Evolutionary conservation across 768 basidiomycete genomes (phyloP).

Genomic region (Cystofilobasidium ferigula): DNA sequence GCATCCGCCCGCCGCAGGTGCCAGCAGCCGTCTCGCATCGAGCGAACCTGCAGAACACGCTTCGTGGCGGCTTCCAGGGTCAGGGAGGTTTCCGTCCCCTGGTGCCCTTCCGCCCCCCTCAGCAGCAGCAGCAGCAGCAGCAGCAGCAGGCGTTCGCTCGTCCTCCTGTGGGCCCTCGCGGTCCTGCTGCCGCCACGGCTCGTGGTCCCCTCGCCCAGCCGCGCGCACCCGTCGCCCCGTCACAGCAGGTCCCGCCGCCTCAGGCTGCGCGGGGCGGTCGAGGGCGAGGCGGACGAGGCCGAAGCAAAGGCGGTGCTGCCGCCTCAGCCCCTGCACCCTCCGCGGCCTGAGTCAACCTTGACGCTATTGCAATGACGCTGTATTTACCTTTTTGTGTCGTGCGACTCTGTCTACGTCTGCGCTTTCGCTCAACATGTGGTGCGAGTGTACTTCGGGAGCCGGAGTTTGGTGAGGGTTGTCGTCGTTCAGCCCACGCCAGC

Average conservation of each 20-base stretch:
- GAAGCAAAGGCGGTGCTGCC: background rate
- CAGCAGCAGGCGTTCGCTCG: background rate
- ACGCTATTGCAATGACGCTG: too few relatives aligned
- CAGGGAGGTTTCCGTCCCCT: background rate
- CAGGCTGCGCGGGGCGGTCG: background rate
- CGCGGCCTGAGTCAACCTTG: too few relatives aligned
- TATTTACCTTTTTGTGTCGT: too few relatives aligned
- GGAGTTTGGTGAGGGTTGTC: too few relatives aligned
- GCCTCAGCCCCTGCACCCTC: background rate
- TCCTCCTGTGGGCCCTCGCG: slow-evolving; percentile 1
- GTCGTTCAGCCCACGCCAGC: too few relatives aligned
- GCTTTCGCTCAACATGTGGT: too few relatives aligned
- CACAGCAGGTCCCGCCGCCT: background rate
- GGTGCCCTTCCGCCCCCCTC: background rate
- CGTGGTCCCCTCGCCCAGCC: background rate
- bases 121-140: too few relatives aligned
- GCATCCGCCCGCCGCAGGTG: background rate
- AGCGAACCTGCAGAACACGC: slow-evolving; percentile 13
- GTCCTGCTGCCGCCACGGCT: background rate
- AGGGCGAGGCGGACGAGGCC: background rate
- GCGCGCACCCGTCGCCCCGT: background rate
- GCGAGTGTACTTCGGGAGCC: too few relatives aligned
- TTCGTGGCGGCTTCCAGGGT: background rate
- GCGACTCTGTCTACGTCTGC: too few relatives aligned
- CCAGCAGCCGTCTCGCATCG: background rate